Conservation (phyloP, 306 rosid species). For the Prunus fruticosa region DNA sequence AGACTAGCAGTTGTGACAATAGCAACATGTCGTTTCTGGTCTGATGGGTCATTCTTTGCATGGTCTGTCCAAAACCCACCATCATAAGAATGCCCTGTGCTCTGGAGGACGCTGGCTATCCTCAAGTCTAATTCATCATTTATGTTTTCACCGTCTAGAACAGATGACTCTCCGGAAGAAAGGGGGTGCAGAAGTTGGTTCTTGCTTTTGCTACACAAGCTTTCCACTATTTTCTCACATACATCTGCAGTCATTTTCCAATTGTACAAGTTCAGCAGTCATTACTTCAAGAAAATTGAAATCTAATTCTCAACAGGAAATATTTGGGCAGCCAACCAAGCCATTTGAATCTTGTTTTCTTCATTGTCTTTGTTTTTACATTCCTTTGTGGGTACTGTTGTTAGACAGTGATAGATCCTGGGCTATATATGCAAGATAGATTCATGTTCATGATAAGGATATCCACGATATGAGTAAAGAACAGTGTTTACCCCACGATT, state of each 20-base stretch:
- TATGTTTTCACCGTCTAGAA: conserved; percentile 60
- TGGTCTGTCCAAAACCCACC: conserved; percentile 92
- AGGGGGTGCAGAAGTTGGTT: conserved; percentile 53
- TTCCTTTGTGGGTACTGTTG: neutral
- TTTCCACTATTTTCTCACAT: conserved; percentile 89
- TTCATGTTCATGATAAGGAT: neutral
- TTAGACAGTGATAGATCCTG: neutral
- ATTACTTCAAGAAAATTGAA: neutral
- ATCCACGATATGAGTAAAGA: neutral
- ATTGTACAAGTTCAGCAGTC: conserved; percentile 16
- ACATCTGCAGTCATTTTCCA: conserved; percentile 53
- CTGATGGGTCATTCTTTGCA: conserved; percentile 51
- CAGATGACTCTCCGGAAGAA: conserved; percentile 61
- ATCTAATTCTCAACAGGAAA: neutral
- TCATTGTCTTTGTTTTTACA: neutral
- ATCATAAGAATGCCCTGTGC: conserved; percentile 84
- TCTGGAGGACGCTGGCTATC: conserved; percentile 90
- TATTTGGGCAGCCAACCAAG: neutral
- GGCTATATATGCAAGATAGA: neutral
- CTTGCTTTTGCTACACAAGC: conserved; percentile 80
- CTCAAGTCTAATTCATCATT: conserved; percentile 80
- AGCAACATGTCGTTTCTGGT: conserved; percentile 77
- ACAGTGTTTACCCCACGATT: neutral
- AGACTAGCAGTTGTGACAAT: conserved; percentile 98
- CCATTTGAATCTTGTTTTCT: neutral